Conservation (phyloP, 306 rosid species). For the Benincasa hispida region DNA sequence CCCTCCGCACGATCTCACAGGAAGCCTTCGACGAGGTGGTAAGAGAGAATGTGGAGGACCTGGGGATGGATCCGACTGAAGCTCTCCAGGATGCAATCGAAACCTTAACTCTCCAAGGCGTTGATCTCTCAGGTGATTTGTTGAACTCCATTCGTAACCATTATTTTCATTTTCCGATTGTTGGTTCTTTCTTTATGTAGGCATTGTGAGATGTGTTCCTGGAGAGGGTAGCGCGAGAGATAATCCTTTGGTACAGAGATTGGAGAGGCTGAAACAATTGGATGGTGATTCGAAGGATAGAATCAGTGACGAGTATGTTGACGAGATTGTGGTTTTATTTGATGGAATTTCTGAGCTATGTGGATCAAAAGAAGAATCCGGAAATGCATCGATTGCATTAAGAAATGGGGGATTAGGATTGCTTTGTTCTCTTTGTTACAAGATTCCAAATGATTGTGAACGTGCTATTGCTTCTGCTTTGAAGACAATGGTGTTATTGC, state of each 20-base stretch:
- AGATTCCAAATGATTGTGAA: slow-evolving; percentile 17
- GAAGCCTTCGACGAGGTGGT: slow-evolving; percentile 81
- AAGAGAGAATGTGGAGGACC: slow-evolving; percentile 75
- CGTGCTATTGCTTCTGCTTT: slow-evolving; percentile 30
- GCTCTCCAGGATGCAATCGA: slow-evolving; percentile 85
- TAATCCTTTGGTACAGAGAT: slow-evolving; percentile 50
- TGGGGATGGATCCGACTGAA: slow-evolving; percentile 80
- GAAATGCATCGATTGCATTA: slow-evolving; percentile 50
- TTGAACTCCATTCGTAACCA: neutral
- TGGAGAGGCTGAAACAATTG: slow-evolving; percentile 40
- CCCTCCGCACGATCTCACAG: slow-evolving; percentile 67
- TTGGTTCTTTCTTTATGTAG: slow-evolving; percentile 14
- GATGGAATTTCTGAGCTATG: slow-evolving; percentile 35
- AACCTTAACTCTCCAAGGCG: slow-evolving; percentile 83
- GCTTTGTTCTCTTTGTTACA: slow-evolving; percentile 45
- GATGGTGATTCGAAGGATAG: slow-evolving; percentile 7
- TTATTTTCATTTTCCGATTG: neutral
- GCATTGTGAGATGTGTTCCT: slow-evolving; percentile 56
- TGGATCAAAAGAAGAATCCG: slow-evolving; percentile 21
- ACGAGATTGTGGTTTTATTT: slow-evolving; percentile 23
- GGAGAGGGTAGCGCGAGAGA: slow-evolving; percentile 45
- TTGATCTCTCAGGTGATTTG: slow-evolving; percentile 66
- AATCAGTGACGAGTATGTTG: slow-evolving; percentile 5
- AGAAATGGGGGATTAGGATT: slow-evolving; percentile 59
- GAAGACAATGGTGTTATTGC: slow-evolving; percentile 39